Conservation (phyloP, 306 rosid species). For the Begonia masoniana region DNA sequence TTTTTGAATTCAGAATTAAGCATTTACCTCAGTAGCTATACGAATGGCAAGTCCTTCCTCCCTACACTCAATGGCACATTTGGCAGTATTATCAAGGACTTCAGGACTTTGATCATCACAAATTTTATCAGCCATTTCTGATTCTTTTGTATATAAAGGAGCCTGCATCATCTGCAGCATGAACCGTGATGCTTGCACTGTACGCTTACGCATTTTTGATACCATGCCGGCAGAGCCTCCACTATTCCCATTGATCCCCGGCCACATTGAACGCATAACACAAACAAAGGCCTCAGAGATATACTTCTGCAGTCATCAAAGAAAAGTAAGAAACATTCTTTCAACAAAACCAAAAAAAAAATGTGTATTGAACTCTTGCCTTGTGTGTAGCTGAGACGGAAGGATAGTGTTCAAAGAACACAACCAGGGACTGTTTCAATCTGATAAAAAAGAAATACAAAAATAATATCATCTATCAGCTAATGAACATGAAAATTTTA, state of each 20-base stretch:
- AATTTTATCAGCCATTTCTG: conserved; percentile 34
- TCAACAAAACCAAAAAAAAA: neutral
- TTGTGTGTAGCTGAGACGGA: conserved; percentile 65
- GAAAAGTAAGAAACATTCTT: neutral
- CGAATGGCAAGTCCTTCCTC: conserved; percentile 87
- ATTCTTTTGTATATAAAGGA: conserved; percentile 44
- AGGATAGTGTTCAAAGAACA: conserved; percentile 90
- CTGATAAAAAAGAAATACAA: conserved; percentile 22
- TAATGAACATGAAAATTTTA: neutral
- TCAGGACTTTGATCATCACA: conserved; percentile 26
- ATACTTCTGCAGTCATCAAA: conserved; percentile 40
- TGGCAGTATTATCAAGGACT: conserved; percentile 27
- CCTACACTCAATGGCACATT: conserved; percentile 57
- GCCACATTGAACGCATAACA: conserved; percentile 90
- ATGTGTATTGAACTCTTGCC: conserved; percentile 30
- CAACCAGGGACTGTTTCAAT: conserved; percentile 84
- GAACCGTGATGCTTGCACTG: conserved; percentile 87
- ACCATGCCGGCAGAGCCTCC: conserved; percentile 45
- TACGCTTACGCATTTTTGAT: conserved; percentile 79
- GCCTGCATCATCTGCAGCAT: conserved; percentile 93
- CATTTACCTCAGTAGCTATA: conserved; percentile 64
- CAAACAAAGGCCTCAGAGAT: conserved; percentile 68
- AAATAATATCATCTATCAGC: conserved; percentile 5
- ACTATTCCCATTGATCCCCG: conserved; percentile 59
- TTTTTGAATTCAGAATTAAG: no score